Percentiles rank a stretch among this genome's conserved stretches.
phyloP scores from a whole-genome alignment of 2,329 filamentous ascomycete species.

The Aspergillus tamarii region DNA sequence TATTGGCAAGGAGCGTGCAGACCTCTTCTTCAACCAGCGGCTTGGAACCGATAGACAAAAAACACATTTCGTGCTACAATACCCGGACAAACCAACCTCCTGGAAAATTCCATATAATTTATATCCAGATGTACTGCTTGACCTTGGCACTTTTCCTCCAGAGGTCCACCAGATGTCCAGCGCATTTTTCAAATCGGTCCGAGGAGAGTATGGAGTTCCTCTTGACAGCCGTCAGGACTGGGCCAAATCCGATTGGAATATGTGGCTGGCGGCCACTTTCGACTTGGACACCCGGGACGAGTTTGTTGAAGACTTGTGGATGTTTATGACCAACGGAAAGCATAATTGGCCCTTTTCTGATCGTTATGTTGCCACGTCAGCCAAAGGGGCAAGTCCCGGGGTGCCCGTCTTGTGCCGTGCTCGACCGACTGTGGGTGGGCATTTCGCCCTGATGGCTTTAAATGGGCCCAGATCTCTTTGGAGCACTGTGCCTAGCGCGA shows the following conservation, averaged over 20 bases:
- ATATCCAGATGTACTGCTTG: slow-evolving; percentile 45
- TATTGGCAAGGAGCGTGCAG: slow-evolving; percentile 39
- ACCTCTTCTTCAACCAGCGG: slow-evolving; percentile 38
- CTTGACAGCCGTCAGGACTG: slow-evolving; percentile 46
- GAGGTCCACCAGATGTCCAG: slow-evolving; percentile 41
- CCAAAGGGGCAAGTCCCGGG: slow-evolving; percentile 34
- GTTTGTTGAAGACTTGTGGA: slow-evolving; percentile 47
- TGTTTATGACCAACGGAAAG: slow-evolving; percentile 46
- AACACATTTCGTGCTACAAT: slow-evolving; percentile 47
- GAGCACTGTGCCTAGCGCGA: slow-evolving; percentile 14
- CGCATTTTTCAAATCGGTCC: slow-evolving; percentile 41
- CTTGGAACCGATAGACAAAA: slow-evolving; percentile 39
- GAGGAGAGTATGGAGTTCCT: slow-evolving; percentile 42
- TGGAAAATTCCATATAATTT: slow-evolving; percentile 49
- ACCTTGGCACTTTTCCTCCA: slow-evolving; percentile 41
- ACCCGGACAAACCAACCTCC: slow-evolving; percentile 34
- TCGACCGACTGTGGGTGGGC: slow-evolving; percentile 47
- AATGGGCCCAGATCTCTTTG: slow-evolving; percentile 33
- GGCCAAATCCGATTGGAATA: slow-evolving; percentile 51
- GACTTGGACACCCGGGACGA: slow-evolving; percentile 31
- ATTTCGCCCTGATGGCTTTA: slow-evolving; percentile 47
- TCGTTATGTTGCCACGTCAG: slow-evolving; percentile 43
- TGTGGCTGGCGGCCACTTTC: slow-evolving; percentile 45
- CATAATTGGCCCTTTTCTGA: slow-evolving; percentile 51
- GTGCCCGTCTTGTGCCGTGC: slow-evolving; percentile 39